phyloP scores from a whole-genome alignment of 257 asterid genomes.

The Lavandula angustifolia region DNA sequence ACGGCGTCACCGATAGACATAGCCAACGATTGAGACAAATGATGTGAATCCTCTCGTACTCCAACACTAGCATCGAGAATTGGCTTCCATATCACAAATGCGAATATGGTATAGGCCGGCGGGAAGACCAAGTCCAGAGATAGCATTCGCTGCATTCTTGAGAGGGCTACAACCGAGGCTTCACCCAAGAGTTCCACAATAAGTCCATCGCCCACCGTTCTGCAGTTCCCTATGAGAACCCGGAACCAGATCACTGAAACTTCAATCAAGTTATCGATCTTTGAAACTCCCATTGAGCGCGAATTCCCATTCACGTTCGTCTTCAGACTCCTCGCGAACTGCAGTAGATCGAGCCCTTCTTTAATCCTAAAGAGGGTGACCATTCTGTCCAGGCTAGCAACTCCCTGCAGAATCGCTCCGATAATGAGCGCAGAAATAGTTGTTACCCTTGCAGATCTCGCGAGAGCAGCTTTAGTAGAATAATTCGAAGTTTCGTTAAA shows the following conservation, averaged over 20 bases:
- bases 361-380: conserved; percentile 76
- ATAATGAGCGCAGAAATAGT: conserved; percentile 82
- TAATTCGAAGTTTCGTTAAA: conserved; percentile 52
- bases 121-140: conserved; percentile 74
- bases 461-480: conserved; percentile 52
- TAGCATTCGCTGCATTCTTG: conserved; percentile 82
- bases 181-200: conserved; percentile 88
- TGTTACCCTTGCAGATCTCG: conserved; percentile 60
- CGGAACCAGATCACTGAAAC: conserved; percentile 95
- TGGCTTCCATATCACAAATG: conserved; percentile 84
- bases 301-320: conserved; percentile 80
- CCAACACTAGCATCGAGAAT: conserved; percentile 59
- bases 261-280: conserved; percentile 77
- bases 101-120: conserved; percentile 85
- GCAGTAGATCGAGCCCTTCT: conserved; percentile 89
- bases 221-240: conserved; percentile 95
- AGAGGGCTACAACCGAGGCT: conserved; percentile 76
- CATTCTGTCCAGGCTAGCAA: conserved; percentile 89
- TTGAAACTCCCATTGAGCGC: conserved; percentile 62
- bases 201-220: conserved; percentile 87
- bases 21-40: conserved; percentile 58
- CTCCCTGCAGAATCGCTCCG: conserved; percentile 91
- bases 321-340: conserved; percentile 73
- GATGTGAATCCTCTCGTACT: conserved; percentile 76
- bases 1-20: conserved; percentile 68